Percentiles rank a stretch among this genome's conserved stretches.
These are phyloP conservation scores for Coemansia furcata DNA, from an alignment of 192 early-diverging fungal species.

Conservation along the genomic window DNA sequence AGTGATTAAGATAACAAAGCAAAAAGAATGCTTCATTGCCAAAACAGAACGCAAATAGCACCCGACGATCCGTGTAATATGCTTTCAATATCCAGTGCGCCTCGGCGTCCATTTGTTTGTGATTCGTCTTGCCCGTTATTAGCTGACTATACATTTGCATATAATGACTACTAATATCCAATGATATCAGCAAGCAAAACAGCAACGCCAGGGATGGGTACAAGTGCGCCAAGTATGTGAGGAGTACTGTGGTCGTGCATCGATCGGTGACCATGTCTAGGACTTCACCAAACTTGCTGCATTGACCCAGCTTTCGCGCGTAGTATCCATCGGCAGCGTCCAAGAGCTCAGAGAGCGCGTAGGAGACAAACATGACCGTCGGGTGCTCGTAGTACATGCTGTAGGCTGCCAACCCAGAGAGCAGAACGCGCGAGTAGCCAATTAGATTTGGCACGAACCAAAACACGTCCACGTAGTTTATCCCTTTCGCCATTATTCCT, in stretches of 20 bases:
- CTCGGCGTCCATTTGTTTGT: constrained; percentile 80
- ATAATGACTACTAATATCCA: constrained; percentile 96
- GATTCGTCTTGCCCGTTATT: constrained; percentile 78
- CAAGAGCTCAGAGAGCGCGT: constrained; percentile 85
- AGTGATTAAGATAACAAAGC: constrained; percentile 71
- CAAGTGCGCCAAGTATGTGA: constrained; percentile 75
- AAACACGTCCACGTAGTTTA: constrained; percentile 36
- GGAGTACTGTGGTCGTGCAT: constrained; percentile 87
- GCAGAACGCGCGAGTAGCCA: constrained; percentile 85
- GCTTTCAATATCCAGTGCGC: constrained; percentile 77
- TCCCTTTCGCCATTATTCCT: constrained; percentile 46
- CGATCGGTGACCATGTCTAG: constrained; percentile 99
- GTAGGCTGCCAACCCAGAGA: constrained; percentile 70
- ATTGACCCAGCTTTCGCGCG: constrained; percentile 89
- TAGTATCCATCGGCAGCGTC: constrained; percentile 95
- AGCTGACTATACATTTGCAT: constrained; percentile 98
- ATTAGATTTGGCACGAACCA: constrained; percentile 48
- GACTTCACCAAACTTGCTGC: constrained; percentile 96
- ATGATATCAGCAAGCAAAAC: constrained; percentile 87
- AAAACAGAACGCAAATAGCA: constrained; percentile 90
- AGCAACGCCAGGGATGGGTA: constrained; percentile 71
- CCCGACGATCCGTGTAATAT: constrained; percentile 89
- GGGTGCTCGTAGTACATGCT: constrained; percentile 73
- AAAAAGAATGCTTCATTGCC: constrained; percentile 94
- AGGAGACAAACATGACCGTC: constrained; percentile 69